phyloP scores from a whole-genome alignment of 2,329 filamentous ascomycete genomes.

The Fusarium aywerte region DNA sequence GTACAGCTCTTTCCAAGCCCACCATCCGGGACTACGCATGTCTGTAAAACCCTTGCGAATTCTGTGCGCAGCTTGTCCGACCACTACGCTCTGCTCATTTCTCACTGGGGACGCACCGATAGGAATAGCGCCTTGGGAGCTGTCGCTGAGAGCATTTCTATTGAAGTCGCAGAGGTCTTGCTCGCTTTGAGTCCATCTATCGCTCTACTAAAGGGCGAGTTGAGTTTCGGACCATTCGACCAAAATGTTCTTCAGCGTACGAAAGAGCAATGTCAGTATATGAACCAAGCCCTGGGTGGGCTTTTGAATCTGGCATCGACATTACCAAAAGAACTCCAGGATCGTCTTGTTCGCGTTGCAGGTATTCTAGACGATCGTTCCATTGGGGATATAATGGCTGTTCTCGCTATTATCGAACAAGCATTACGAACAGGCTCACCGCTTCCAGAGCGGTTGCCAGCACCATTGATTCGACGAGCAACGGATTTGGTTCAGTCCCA shows the following conservation, averaged over 20 bases:
- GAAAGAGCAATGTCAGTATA: slow-evolving; percentile 46
- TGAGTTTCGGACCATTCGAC: slow-evolving; percentile 49
- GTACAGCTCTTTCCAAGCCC: slow-evolving; percentile 60
- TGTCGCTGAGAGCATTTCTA: slow-evolving; percentile 46
- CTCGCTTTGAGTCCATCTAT: slow-evolving; percentile 44
- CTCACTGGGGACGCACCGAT: slow-evolving; percentile 54
- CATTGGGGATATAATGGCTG: slow-evolving; percentile 63
- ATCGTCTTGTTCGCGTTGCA: slow-evolving; percentile 51
- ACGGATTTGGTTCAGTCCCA: slow-evolving; percentile 43
- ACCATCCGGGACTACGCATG: slow-evolving; percentile 58
- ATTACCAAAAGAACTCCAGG: slow-evolving; percentile 55
- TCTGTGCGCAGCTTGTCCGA: slow-evolving; percentile 56
- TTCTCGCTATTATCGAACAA: slow-evolving; percentile 59
- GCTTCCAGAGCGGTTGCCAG: slow-evolving; percentile 59
- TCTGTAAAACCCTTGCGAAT: slow-evolving; percentile 58
- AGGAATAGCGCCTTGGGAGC: slow-evolving; percentile 46
- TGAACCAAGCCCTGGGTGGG: slow-evolving; percentile 50
- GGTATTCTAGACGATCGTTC: slow-evolving; percentile 56
- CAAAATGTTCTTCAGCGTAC: slow-evolving; percentile 47
- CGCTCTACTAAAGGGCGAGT: slow-evolving; percentile 46
- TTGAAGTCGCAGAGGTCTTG: slow-evolving; percentile 48
- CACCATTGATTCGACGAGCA: slow-evolving; percentile 56
- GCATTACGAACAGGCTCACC: slow-evolving; percentile 59
- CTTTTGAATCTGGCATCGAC: slow-evolving; percentile 50
- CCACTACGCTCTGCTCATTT: slow-evolving; percentile 61